These are phyloP conservation scores for Penicillium daleae DNA, from an alignment of 495 filamentous ascomycete species.

Conservation along the genomic window DNA sequence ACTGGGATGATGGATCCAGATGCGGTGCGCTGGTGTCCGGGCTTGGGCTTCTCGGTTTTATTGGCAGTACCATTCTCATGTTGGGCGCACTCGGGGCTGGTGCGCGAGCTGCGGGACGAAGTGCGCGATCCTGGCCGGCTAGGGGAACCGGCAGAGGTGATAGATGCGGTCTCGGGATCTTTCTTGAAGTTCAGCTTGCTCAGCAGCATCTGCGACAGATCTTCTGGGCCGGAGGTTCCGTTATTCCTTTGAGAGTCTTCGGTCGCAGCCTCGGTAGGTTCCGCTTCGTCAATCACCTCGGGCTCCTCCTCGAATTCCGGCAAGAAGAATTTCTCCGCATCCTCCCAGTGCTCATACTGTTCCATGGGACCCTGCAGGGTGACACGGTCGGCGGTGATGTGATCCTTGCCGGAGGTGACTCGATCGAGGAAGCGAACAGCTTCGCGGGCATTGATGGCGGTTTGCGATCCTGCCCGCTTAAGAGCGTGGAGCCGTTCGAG, in stretches of 20 bases:
- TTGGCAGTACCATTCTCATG: conserved; percentile 32
- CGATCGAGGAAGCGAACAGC: conserved; percentile 68
- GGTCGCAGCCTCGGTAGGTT: conserved; percentile 21
- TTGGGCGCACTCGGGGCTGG: conserved; percentile 51
- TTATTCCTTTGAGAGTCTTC: conserved; percentile 22
- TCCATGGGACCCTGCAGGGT: conserved; percentile 61
- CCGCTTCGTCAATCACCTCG: conserved; percentile 30
- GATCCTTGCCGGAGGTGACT: conserved; percentile 58
- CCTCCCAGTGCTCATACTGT: conserved; percentile 60
- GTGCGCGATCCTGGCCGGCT: conserved; percentile 49
- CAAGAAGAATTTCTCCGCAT: conserved; percentile 64
- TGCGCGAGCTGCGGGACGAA: conserved; percentile 55
- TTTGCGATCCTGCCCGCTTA: conserved; percentile 59
- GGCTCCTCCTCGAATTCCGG: conserved; percentile 55
- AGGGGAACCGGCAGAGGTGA: conserved; percentile 54
- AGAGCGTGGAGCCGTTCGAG: conserved; percentile 59
- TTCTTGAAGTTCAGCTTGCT: conserved; percentile 58
- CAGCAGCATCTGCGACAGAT: conserved; percentile 55
- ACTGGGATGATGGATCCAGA: conserved; percentile 43
- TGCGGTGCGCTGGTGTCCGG: conserved; percentile 42
- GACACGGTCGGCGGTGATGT: conserved; percentile 51
- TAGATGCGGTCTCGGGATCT: conserved; percentile 49
- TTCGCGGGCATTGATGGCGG: conserved; percentile 65
- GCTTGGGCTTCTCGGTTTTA: conserved; percentile 26
- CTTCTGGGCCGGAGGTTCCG: conserved; percentile 30